phyloP scores from a whole-genome alignment of 2,329 filamentous ascomycete genomes.

The Calonectria crousiana region DNA sequence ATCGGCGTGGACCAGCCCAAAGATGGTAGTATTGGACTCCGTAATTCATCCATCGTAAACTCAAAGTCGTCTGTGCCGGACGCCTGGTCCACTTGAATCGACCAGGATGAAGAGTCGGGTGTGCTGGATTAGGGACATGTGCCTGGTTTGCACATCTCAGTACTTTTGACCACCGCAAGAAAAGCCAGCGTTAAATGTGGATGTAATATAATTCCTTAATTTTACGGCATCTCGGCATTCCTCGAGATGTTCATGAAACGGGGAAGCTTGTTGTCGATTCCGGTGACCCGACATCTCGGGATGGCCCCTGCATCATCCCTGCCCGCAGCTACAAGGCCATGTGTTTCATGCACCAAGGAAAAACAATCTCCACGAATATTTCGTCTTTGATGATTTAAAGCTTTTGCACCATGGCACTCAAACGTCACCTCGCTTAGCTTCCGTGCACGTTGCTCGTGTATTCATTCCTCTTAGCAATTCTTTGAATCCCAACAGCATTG shows the following conservation, averaged over 20 bases:
- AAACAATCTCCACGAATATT: constrained; percentile 8
- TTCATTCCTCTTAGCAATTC: not conserved
- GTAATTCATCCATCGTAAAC: not conserved
- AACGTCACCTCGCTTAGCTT: not conserved
- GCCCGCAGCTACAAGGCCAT: not conserved
- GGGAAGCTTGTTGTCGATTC: not conserved
- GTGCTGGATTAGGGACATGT: not conserved
- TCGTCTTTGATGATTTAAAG: not conserved
- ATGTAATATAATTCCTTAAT: not conserved
- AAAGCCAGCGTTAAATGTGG: fast-evolving
- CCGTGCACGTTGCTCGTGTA: not conserved
- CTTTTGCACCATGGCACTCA: not conserved
- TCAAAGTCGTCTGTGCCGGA: not conserved
- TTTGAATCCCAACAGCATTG: not conserved
- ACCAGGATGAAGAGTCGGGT: not conserved
- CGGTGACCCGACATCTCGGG: not conserved
- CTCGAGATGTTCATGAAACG: not conserved
- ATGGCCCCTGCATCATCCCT: constrained; percentile 1
- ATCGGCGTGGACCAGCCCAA: not conserved
- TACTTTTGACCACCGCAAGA: not conserved
- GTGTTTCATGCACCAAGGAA: not conserved
- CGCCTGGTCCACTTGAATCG: not conserved
- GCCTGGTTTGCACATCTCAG: not conserved
- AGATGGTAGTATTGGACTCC: not conserved
- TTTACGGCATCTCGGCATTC: not conserved